Conservation (phyloP, 1,284 basidiomycete genomes). For the Ganoderma lingzhi region DNA sequence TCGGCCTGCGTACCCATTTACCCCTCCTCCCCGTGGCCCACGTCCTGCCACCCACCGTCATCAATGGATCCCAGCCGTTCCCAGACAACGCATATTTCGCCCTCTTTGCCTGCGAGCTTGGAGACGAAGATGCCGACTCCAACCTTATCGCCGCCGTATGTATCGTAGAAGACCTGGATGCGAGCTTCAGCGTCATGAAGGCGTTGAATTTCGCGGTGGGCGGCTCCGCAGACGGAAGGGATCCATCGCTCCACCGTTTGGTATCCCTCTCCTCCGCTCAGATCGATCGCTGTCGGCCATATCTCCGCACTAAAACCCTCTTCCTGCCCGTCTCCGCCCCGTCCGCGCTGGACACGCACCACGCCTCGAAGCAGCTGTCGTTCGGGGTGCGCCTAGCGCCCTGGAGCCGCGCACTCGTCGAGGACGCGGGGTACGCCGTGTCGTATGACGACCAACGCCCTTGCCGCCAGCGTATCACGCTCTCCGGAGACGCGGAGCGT, state of each 20-base stretch:
- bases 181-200: background rate
- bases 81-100: background rate
- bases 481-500: background rate
- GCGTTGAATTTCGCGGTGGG: background rate
- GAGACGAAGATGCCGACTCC: background rate
- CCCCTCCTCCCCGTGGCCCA: background rate
- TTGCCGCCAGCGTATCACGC: background rate
- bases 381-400: background rate
- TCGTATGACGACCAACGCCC: background rate
- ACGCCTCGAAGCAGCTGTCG: background rate
- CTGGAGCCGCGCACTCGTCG: background rate
- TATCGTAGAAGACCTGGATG: background rate
- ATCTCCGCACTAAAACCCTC: background rate
- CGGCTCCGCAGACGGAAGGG: background rate
- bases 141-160: background rate
- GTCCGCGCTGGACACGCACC: background rate
- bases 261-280: background rate
- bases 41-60: background rate
- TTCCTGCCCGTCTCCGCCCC: background rate
- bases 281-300: background rate
- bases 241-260: background rate
- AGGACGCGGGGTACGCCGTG: background rate
- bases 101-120: background rate
- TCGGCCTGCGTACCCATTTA: background rate
- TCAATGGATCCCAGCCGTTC: background rate